Conservation (phyloP, 2,329 filamentous ascomycete species). For the Triangularia setosa region DNA sequence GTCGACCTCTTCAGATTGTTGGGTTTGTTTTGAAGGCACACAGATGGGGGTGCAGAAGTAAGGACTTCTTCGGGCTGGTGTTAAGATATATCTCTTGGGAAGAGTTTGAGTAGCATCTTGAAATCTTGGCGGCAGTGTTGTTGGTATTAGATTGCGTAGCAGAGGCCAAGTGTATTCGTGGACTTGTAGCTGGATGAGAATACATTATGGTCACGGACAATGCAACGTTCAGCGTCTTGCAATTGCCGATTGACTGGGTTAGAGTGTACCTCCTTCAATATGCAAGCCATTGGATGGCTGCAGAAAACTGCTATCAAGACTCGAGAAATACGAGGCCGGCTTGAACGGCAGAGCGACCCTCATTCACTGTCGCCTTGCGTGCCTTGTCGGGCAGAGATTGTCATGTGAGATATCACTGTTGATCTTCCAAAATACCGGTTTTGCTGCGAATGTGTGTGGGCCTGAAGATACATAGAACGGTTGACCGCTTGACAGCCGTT, state of each 20-base stretch:
- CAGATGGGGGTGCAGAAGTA: no score
- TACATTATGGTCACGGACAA: background rate
- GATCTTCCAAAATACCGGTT: background rate
- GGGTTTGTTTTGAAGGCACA: no score
- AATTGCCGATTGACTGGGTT: background rate
- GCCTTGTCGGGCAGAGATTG: background rate
- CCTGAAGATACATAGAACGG: background rate
- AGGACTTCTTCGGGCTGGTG: no score
- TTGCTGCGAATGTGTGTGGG: background rate
- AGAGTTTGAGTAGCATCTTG: no score
- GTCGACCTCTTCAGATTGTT: no score
- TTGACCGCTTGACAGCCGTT: background rate
- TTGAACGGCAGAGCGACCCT: background rate
- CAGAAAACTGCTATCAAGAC: background rate
- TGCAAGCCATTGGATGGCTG: background rate
- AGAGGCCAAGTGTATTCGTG: background rate
- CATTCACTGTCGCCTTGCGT: background rate
- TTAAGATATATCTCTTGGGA: no score
- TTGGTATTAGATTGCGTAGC: background rate
- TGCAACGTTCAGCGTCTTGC: background rate
- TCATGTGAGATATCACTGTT: background rate
- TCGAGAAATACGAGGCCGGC: background rate
- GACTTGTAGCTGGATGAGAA: background rate
- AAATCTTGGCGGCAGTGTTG: no score
- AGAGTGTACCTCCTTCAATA: background rate